Base-by-base conservation (phyloP, 305 asterid genomes). In the Fraxinus paxiana region DNA sequence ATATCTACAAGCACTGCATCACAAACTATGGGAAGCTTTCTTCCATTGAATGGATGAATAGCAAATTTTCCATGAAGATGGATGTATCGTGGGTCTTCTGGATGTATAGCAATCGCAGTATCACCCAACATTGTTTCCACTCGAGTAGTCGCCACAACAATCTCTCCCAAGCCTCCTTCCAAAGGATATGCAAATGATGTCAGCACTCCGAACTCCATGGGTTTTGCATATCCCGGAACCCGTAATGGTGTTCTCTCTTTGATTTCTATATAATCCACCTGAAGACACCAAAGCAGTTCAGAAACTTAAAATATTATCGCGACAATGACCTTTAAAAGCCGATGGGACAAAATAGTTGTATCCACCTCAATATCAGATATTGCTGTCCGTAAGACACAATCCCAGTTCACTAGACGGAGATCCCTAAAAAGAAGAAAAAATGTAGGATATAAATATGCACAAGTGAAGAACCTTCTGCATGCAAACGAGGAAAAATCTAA, bases 101-200 rank as follows among this genome's bases (percentile, higher is more conserved):
- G 98, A 88, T 96, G 99, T 79, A 96, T 84, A 35, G 99, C 98
- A 84, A 96, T 91, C 15, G 99, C 99, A 51, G 99, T 91, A 84
- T 94, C 99, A 59, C 99, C 99, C 75, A 96, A 92, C 99, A 94
- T 92, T 78, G 99, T 96, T 85, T 96, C 99, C 83, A 94, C 90
- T 79, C 99, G 89, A 6, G 99, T 96, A 77, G 99, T 96, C 7
- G 99, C 99, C 86, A 96, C 99, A 76, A 96, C 88, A 88, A 96
- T 88, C 88, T 96, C 99, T 56, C 97, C 99, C 79, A 92, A 85
- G 38, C 87, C 91, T 74, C 85, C 96, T 88, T 94, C 98, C 86
- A 96, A 85, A 79, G 97, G 97, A 90, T 96, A 96, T 72, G 99
- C 99, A 82, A 96, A 96, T 71, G 97, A 96, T 13, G 97, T 91